A percentile compares a stretch with the other conserved stretches of the same genome.
Evolutionary conservation across 2,329 filamentous ascomycete genomes (phyloP).

Genomic region (Talaromyces pinophilus): DNA sequence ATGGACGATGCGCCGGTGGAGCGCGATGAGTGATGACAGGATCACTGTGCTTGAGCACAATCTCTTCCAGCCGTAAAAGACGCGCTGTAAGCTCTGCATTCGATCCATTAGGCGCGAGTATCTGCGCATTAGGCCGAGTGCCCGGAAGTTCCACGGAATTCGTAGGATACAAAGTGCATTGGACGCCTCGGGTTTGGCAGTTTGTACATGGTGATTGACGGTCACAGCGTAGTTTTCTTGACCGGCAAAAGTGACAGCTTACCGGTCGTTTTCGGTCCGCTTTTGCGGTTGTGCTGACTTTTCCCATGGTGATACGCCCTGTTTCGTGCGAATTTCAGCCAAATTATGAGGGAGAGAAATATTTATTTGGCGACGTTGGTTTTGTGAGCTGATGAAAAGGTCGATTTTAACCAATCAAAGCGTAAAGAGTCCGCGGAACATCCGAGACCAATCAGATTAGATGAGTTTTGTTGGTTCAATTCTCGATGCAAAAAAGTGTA

Average conservation of each 20-base stretch:
- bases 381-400: background rate
- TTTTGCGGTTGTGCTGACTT: background rate
- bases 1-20: constrained; percentile 10
- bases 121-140: background rate
- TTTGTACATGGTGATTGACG: constrained; percentile 53
- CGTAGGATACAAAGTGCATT: constrained; percentile 28
- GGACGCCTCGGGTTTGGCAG: constrained; percentile 40
- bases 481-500: background rate
- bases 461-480: background rate
- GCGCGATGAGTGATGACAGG: background rate
- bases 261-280: constrained; percentile 32
- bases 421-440: constrained; percentile 4
- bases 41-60: constrained; percentile 15
- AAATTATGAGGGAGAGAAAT: background rate
- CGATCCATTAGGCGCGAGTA: background rate
- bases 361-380: background rate
- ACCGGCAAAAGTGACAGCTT: constrained; percentile 39
- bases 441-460: background rate
- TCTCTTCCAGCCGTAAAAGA: constrained; percentile 14
- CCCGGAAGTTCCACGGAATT: background rate
- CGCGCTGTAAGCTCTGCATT: constrained; percentile 18
- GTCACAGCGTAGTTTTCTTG: constrained; percentile 54
- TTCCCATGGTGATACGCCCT: background rate
- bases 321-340: too few species aligned
- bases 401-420: constrained; percentile 6